Evolutionary conservation across 805 yeast genomes (phyloP), one percentile per base, ranked within the genome.

Genomic region (Ogataea thermomethanolica): DNA sequence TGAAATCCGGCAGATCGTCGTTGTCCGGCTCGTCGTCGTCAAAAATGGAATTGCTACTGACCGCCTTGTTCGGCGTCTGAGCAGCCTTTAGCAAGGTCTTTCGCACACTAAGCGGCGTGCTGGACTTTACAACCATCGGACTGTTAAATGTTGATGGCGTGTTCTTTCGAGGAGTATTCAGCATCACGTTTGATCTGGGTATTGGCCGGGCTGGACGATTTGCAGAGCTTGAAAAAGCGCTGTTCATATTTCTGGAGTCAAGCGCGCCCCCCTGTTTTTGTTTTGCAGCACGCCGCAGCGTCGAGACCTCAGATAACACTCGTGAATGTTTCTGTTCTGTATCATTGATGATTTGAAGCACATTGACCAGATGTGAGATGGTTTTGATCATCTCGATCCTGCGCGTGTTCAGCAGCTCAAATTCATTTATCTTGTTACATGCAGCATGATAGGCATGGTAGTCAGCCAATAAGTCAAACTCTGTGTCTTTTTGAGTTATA

Each of bases 361-460:
- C 31, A 13, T 41, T 46, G 5, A 49, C 25, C 10, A 44, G 31
- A 31, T 49, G 46, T 3, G 44, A 7, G 1, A 51, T 12, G 25
- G 32, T 43, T n/a, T 26, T 39, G 11, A 43, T 43, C 8, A 46
- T 29, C n/a, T 37, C 43, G 1, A 36, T 22, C 24, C 55, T 32
- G 12, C 44, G 36, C 21, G 24, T 14, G 17, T 39, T 34, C 6
- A 29, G 24, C 4, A 8, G 9, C 17, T 39, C 43, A 5, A 39
- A 20, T 22, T 39, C 38, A 12, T 17, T 17, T 8, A 39, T 11
- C 22, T 29, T 28, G 13, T 15, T 14, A 14, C 31, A 21, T 12
- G 43, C 43, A 9, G 26, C 33, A 29, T 39, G 29, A n/a, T 39
- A 39, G 13, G 31, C 23, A 4, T 39, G 43, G 17, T 26, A 39